Conservation (phyloP, 1,139 yeast species). For the Zygotorulaspora mrakii region DNA sequence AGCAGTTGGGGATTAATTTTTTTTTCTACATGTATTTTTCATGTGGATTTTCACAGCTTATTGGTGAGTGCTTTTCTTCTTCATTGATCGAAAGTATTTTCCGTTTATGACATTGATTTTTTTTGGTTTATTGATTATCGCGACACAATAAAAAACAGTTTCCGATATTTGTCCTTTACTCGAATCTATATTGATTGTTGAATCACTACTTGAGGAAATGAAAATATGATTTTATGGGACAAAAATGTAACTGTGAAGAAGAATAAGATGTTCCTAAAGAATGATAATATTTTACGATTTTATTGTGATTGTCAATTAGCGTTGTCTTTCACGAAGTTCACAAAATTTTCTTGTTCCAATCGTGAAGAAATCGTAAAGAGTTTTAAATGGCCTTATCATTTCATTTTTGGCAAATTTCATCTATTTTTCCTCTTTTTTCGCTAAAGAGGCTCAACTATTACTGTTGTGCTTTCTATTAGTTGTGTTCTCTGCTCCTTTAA, state of each 20-base stretch:
- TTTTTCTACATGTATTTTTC: conserved; percentile 8
- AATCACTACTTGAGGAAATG: too few species aligned
- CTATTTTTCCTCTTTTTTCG: conserved; percentile 5
- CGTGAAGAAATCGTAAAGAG: conserved; percentile 3
- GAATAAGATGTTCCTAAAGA: conserved; percentile 1
- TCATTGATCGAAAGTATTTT: not conserved
- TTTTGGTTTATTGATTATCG: conserved; percentile 10
- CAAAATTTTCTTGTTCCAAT: conserved; percentile 3
- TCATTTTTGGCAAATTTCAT: conserved; percentile 4
- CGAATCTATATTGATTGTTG: not conserved
- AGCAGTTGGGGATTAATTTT: conserved; percentile 13
- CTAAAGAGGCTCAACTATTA: conserved; percentile 8
- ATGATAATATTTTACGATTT: conserved; percentile 5
- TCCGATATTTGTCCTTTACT: conserved; percentile 5
- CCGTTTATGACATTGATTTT: conserved; percentile 3
- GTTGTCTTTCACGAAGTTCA: not conserved
- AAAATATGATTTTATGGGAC: not conserved
- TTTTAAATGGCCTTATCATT: conserved; percentile 4
- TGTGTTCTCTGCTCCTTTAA: conserved; percentile 17
- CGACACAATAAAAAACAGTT: conserved; percentile 11
- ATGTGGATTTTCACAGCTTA: not conserved
- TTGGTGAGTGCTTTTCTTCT: conserved; percentile 1
- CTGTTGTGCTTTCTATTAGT: conserved; percentile 13
- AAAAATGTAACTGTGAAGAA: not conserved
- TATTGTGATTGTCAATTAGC: conserved; percentile 1